A percentile compares a stretch with the other conserved stretches of the same genome.
Evolutionary conservation across 2,329 filamentous ascomycete genomes (phyloP).

Genomic region (Colletotrichum costaricense): DNA sequence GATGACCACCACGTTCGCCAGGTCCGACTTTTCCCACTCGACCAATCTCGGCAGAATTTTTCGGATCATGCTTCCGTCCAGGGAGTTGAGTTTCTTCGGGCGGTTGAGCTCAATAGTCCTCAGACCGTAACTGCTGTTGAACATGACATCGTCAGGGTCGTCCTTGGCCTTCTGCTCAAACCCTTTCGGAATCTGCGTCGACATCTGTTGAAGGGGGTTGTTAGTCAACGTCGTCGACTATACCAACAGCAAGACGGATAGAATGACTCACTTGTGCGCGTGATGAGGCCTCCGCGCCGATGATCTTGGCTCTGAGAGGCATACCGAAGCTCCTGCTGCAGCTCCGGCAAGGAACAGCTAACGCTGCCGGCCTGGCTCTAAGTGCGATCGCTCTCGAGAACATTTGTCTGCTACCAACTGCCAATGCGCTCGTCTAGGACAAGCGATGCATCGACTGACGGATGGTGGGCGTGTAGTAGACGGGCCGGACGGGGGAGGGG

Average conservation of each 20-base stretch:
- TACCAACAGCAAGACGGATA: neutral
- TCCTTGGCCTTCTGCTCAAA: slow-evolving; percentile 73
- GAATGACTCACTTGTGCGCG: slow-evolving; percentile 31
- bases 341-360: slow-evolving; percentile 54
- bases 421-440: slow-evolving; percentile 48
- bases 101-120: slow-evolving; percentile 95
- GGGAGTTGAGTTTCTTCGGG: slow-evolving; percentile 89
- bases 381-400: slow-evolving; percentile 64
- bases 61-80: slow-evolving; percentile 93
- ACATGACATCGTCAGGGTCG: slow-evolving; percentile 90
- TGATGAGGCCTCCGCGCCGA: slow-evolving; percentile 49
- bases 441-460: slow-evolving; percentile 46
- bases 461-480: slow-evolving; percentile 27
- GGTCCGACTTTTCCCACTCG: slow-evolving; percentile 94
- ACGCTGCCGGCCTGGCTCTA: slow-evolving; percentile 65
- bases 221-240: neutral
- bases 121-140: slow-evolving; percentile 88
- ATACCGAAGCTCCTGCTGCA: slow-evolving; percentile 65
- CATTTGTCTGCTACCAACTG: slow-evolving; percentile 57
- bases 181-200: slow-evolving; percentile 42
- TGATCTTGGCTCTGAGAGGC: slow-evolving; percentile 84
- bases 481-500: slow-evolving; percentile 21
- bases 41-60: slow-evolving; percentile 91
- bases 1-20: slow-evolving; percentile 92
- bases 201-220: slow-evolving; percentile 47